Percentiles rank a stretch among this genome's conserved stretches.
Evolutionary conservation across 495 filamentous ascomycete species (phyloP).

Genomic region (Penicillium coffeae): DNA sequence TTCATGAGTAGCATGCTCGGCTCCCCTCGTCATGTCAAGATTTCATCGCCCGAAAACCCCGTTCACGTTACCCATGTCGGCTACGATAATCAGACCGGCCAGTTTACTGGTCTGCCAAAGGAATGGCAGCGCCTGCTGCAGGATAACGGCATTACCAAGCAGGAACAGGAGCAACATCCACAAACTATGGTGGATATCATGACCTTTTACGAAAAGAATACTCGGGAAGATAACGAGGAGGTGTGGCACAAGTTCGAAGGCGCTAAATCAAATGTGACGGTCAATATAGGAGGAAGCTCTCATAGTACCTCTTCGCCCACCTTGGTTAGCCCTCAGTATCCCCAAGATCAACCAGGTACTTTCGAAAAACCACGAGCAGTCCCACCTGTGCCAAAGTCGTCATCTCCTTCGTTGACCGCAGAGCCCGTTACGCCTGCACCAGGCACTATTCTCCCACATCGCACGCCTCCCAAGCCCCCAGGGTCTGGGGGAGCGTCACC

Average conservation of each 20-base stretch:
- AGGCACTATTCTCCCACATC: constrained; percentile 39
- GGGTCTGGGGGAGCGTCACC: constrained; percentile 37
- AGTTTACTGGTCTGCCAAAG: constrained; percentile 94
- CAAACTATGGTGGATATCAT: constrained; percentile 94
- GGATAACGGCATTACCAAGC: constrained; percentile 93
- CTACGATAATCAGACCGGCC: constrained; percentile 92
- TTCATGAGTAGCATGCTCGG: constrained; percentile 93
- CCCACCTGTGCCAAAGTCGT: constrained; percentile 75
- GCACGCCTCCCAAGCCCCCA: constrained; percentile 44
- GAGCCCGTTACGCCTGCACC: constrained; percentile 29
- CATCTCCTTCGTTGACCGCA: constrained; percentile 5
- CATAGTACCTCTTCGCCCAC: constrained; percentile 58
- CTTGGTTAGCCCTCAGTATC: constrained; percentile 79
- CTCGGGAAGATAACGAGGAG: constrained; percentile 77
- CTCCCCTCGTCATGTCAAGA: constrained; percentile 77
- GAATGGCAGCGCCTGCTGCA: constrained; percentile 96
- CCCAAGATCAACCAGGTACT: constrained; percentile 83
- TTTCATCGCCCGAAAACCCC: constrained; percentile 93
- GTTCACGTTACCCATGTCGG: constrained; percentile 98
- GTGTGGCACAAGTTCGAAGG: constrained; percentile 95
- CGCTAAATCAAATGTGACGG: constrained; percentile 51
- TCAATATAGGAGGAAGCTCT: constrained; percentile 21
- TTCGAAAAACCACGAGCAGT: constrained; percentile 96
- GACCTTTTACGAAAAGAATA: constrained; percentile 91
- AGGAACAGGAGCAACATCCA: constrained; percentile 91